Base-by-base conservation (phyloP, 2,329 filamentous ascomycete genomes). In the Alternaria sp. region DNA sequence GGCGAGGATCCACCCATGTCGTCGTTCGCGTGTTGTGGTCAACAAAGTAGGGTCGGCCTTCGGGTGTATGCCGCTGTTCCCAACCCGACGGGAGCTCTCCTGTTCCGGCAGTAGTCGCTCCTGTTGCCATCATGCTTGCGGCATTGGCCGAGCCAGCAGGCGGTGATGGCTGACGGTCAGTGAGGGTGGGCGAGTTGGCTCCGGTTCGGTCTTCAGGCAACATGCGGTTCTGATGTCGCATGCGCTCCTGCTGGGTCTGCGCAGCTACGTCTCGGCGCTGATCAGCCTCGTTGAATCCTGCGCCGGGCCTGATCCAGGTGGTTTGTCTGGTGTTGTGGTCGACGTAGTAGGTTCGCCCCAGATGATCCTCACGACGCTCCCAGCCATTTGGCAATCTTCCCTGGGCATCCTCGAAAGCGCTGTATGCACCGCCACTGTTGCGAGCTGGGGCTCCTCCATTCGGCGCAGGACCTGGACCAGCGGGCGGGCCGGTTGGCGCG, bases 21-120 rank as follows among this genome's bases (percentile, higher is more conserved):
- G 95, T 99, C 1, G 95, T 98, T 65, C 95, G 88, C 9, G 95
- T 98, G 77, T 98, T 99, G 80, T 99, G 95, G 76, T 99, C 95
- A 49, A 99, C 95, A 78, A 97, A 99, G 80, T 99, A 99, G 8
- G 94, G 86, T 50, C 95, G 88, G 28, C 94, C 93, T 82, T 99
- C 95, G 0, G 95, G 94, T 0, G 95, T 99, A 79, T 92, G 93
- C 69, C 95, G 86, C 78, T 97, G 93, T 79, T 99, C 95, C 95
- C 95, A 99, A 28, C 94, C 92, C 21, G 94, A 89, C 37, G 95
- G 95, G 60, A 99, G 87, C 79, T 99, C 95, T 61, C 95, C 95
- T 58, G 92, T 94, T 41, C 95, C 95, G 52, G 94, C 92, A 66
- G 92, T 97, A 17, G 95, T 99, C 51, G 91, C 93, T 62, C 94